phyloP scores from a whole-genome alignment of 2,329 filamentous ascomycete species.

The Diaporthe ampelina region DNA sequence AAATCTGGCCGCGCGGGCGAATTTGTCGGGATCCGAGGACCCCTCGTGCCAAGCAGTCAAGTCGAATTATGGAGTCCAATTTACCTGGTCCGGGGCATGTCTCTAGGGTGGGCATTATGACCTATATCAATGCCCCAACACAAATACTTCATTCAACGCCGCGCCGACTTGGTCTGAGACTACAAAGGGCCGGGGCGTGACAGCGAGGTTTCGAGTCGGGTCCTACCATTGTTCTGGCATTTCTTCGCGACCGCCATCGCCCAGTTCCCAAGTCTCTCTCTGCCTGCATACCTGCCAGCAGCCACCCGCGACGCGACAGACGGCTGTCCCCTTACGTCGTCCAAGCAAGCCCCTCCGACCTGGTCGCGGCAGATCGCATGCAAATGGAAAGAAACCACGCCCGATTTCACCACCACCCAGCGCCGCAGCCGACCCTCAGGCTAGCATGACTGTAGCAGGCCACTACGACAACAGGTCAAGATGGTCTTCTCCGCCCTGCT shows the following conservation, averaged over 20 bases:
- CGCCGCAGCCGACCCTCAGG: not conserved
- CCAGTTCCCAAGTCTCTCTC: not conserved
- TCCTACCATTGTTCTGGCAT: not conserved
- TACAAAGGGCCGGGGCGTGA: slow-evolving; percentile 3
- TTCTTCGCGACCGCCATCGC: not conserved
- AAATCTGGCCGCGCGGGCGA: slow-evolving; percentile 24
- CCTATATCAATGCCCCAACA: slow-evolving; percentile 30
- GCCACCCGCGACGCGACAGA: slow-evolving; percentile 19
- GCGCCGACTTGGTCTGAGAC: not conserved
- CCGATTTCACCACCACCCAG: not conserved
- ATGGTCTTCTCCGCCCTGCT: slow-evolving; percentile 67
- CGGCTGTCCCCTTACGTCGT: not conserved
- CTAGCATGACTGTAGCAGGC: slow-evolving; percentile 27
- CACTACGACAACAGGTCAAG: slow-evolving; percentile 55
- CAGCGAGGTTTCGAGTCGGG: not conserved
- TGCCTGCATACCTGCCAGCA: not conserved
- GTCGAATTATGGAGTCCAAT: slow-evolving; percentile 30
- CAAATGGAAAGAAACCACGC: slow-evolving; percentile 14
- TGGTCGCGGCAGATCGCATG: not conserved
- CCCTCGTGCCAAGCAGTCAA: slow-evolving; percentile 24
- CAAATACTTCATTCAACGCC: slow-evolving; percentile 4
- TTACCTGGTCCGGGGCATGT: slow-evolving; percentile 13
- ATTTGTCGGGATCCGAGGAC: slow-evolving; percentile 33
- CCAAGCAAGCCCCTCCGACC: not conserved
- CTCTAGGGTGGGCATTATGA: not conserved